Percentiles rank a stretch among this genome's conserved stretches.
Evolutionary conservation across 2,329 filamentous ascomycete species (phyloP).

Genomic region (Pezicula carpinea): DNA sequence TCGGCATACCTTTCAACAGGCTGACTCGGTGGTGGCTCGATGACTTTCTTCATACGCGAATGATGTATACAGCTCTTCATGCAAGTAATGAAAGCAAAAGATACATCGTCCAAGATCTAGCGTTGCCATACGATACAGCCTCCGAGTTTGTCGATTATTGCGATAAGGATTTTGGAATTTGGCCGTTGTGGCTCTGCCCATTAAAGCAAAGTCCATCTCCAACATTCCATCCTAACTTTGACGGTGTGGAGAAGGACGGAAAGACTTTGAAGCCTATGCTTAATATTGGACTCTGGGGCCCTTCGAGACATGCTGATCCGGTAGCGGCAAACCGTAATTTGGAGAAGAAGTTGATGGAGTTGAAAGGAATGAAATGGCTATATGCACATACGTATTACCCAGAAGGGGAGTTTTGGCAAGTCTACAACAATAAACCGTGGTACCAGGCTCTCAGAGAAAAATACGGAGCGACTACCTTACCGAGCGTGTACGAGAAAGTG

Average conservation of each 20-base stretch:
- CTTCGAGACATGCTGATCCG: slow-evolving; percentile 51
- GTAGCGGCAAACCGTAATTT: slow-evolving; percentile 65
- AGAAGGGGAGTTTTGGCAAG: slow-evolving; percentile 64
- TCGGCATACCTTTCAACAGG: slow-evolving; percentile 54
- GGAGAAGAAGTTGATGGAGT: slow-evolving; percentile 61
- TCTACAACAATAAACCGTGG: slow-evolving; percentile 50
- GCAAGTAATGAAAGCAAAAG: slow-evolving; percentile 48
- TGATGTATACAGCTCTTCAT: slow-evolving; percentile 60
- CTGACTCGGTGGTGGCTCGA: slow-evolving; percentile 55
- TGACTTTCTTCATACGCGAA: slow-evolving; percentile 55
- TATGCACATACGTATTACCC: slow-evolving; percentile 83
- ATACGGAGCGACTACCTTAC: slow-evolving; percentile 57
- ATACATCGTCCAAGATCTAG: slow-evolving; percentile 60
- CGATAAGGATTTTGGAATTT: slow-evolving; percentile 40
- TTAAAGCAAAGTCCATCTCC: slow-evolving; percentile 30
- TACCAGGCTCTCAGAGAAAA: slow-evolving; percentile 60
- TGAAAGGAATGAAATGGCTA: slow-evolving; percentile 80
- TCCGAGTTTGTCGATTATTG: slow-evolving; percentile 49
- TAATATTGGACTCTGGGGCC: slow-evolving; percentile 74
- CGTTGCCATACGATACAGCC: slow-evolving; percentile 47
- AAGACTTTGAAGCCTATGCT: slow-evolving; percentile 42
- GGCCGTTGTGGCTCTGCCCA: slow-evolving; percentile 57
- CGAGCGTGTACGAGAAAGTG: slow-evolving; percentile 68
- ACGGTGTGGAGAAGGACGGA: slow-evolving; percentile 16
- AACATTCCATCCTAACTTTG: slow-evolving; percentile 29